phyloP scores from a whole-genome alignment of 768 basidiomycete species.

The Podaxis carcinomalis region DNA sequence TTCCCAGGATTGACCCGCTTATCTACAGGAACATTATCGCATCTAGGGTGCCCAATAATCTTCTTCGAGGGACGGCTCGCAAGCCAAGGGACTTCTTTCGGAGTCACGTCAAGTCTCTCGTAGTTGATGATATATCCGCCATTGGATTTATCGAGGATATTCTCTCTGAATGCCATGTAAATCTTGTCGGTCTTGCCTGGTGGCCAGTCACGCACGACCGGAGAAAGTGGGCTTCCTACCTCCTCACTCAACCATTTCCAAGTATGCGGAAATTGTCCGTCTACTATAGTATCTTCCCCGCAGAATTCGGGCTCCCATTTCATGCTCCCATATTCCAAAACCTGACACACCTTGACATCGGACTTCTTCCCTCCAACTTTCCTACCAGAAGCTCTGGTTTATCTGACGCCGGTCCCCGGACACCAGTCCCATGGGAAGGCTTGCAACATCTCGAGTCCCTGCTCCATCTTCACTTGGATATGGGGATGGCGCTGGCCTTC shows the following conservation, averaged over 20 bases:
- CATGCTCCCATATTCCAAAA: background rate
- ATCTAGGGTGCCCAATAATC: background rate
- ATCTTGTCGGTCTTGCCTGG: background rate
- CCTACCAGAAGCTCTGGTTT: background rate
- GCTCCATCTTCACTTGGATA: slow-evolving; percentile 1
- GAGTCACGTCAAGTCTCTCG: background rate
- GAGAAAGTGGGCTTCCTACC: background rate
- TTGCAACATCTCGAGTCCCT: background rate
- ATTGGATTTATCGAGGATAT: background rate
- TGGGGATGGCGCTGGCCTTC: background rate
- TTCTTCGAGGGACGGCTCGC: background rate
- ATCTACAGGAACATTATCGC: background rate
- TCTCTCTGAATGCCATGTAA: background rate
- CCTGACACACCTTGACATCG: slow-evolving; percentile 6
- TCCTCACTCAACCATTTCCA: background rate
- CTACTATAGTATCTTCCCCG: background rate
- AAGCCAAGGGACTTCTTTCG: background rate
- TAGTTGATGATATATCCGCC: background rate
- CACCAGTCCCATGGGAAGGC: background rate
- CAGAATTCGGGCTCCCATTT: background rate
- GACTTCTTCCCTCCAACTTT: background rate
- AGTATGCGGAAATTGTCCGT: background rate
- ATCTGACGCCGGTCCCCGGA: background rate
- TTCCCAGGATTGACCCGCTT: background rate
- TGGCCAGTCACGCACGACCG: background rate